Base-by-base conservation (phyloP, 495 filamentous ascomycete species). In the Podospora appendiculata region DNA sequence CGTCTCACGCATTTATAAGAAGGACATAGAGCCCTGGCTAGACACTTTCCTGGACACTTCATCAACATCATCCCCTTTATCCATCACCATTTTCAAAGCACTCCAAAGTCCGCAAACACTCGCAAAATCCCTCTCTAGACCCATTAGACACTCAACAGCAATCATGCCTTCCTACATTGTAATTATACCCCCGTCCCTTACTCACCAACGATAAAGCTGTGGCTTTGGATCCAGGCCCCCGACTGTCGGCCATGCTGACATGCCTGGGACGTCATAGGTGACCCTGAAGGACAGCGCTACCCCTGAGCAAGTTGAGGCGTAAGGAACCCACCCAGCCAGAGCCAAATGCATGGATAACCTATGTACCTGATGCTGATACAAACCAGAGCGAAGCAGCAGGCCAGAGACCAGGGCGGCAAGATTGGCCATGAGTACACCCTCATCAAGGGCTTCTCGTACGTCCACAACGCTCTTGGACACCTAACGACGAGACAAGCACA, bases 381-480 rank as follows among this genome's bases (percentile, higher is more conserved):
- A 3, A 12, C 43, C 59, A 90, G 86, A 53, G 85, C 88, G 53
- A 95, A 95, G 81, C 70, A 88, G 53, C 59, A 79, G 1, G 84
- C 82, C 47, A 67, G 61, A 41, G 72, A 79, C 33, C 80, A 89
- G 58, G 91, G 91, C 52, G 93, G 91, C 54, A 79, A 77, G 62
- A 90, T 96, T 70, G 80, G 70, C 48, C 81, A 91, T 58, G 87
- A 91, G 63, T 96, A 87, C 76, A 83, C 68, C 38, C 66, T 97
- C 55, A 89, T 94, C 73, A 92, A 89, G 69, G 89, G 87, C 39
- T 96, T 95, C 76, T 83, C 85, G 93, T 96, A 82, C 61, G 87
- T 58, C 17, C 43, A 43, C 51, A 33, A 4, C 32, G 6, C 6
- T 10, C 32, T 17, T 9, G 10, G 4, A 4, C 8, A 10, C 32